phyloP scores from a whole-genome alignment of 169 alveolate species.

The Eimeria maxima region DNA sequence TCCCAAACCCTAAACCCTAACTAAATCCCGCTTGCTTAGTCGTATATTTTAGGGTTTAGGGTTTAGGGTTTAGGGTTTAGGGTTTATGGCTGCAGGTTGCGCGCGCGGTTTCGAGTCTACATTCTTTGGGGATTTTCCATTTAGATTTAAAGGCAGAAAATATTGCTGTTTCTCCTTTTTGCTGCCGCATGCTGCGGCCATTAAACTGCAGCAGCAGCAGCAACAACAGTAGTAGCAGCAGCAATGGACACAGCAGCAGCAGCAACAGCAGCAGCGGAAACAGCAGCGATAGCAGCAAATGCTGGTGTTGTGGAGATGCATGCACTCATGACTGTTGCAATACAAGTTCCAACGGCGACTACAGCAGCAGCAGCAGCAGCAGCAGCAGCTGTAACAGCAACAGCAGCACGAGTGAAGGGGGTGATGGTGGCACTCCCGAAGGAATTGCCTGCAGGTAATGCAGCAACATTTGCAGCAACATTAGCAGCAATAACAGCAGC shows the following conservation, averaged over 20 bases:
- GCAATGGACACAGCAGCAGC: neutral
- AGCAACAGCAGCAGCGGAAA: too few species aligned
- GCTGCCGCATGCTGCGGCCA: constrained; percentile 17
- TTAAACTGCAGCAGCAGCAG: neutral
- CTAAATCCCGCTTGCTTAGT: neutral
- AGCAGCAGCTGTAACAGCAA: too few species aligned
- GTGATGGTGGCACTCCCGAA: too few species aligned
- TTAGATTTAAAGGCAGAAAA: neutral
- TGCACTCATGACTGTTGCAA: too few species aligned
- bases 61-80: constrained; percentile 33
- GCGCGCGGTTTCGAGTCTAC: neutral
- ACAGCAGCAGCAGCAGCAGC: too few species aligned
- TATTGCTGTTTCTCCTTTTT: neutral
- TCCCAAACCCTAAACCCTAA: constrained; percentile 11
- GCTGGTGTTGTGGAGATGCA: too few species aligned
- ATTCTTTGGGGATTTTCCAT: neutral
- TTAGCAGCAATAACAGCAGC: too few species aligned
- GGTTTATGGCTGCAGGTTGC: neutral
- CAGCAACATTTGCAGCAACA: too few species aligned
- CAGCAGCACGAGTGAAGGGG: too few species aligned
- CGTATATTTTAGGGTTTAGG: neutral
- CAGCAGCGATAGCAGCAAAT: too few species aligned
- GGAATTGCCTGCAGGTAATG: too few species aligned
- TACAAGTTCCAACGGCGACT: too few species aligned
- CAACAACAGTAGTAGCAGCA: constrained; percentile 34